phyloP scores from a whole-genome alignment of 2,329 filamentous ascomycete species.

The Cladosporium sp. region DNA sequence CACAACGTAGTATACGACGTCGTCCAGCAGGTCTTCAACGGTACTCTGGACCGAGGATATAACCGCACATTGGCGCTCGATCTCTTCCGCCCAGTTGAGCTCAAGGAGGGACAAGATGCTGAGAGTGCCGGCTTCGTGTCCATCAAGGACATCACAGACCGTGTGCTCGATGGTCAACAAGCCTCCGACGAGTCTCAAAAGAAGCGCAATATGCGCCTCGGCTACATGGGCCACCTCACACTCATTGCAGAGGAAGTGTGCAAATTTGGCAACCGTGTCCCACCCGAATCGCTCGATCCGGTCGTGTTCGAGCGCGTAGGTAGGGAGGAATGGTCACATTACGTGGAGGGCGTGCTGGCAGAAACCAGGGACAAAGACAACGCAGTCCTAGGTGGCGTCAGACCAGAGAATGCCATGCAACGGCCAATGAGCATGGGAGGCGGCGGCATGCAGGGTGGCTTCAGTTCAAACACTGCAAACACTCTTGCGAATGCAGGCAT shows the following conservation, averaged over 20 bases:
- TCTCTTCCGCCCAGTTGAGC: conserved; percentile 55
- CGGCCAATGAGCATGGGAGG: conserved; percentile 40
- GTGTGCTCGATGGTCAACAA: conserved; percentile 86
- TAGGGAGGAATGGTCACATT: conserved; percentile 86
- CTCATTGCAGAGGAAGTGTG: conserved; percentile 97
- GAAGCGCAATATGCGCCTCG: conserved; percentile 81
- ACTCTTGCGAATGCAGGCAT: conserved; percentile 78
- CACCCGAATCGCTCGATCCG: conserved; percentile 79
- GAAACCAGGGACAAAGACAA: conserved; percentile 96
- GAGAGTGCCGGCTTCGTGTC: conserved; percentile 44
- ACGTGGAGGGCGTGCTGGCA: conserved; percentile 86
- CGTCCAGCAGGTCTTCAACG: conserved; percentile 98
- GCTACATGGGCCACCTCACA: conserved; percentile 97
- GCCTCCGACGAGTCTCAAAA: conserved; percentile 81
- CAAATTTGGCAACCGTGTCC: conserved; percentile 93
- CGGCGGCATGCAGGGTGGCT: conserved; percentile 45
- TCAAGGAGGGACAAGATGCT: conserved; percentile 17
- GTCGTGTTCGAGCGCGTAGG: conserved; percentile 83
- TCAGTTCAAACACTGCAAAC: conserved; percentile 41
- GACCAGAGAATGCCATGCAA: conserved; percentile 83
- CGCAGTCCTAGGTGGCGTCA: conserved; percentile 91
- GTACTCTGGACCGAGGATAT: conserved; percentile 92
- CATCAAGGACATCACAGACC: conserved; percentile 79
- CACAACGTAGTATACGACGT: conserved; percentile 99
- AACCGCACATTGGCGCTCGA: conserved; percentile 87